Conservation (phyloP, 306 rosid species). For the Echinosophora koreensis region DNA sequence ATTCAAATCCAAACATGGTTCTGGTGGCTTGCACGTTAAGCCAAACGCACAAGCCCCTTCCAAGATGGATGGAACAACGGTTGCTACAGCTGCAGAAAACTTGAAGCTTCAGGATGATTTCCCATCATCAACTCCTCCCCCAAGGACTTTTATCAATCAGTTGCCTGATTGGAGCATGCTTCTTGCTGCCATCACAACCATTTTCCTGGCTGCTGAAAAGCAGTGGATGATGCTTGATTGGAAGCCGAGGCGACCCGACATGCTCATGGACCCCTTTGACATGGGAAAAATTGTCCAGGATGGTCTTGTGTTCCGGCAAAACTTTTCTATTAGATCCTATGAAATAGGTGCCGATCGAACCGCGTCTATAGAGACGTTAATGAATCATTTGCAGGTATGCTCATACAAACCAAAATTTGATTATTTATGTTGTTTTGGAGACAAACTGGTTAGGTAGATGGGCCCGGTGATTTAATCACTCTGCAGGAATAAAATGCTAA, state of each 20-base stretch:
- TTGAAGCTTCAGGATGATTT: slow-evolving; percentile 63
- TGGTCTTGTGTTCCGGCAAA: slow-evolving; percentile 86
- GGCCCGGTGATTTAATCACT: not conserved
- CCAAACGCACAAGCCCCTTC: slow-evolving; percentile 85
- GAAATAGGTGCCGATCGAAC: slow-evolving; percentile 98
- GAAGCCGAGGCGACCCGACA: slow-evolving; percentile 89
- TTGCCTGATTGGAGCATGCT: slow-evolving; percentile 99
- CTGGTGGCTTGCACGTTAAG: slow-evolving; percentile 74
- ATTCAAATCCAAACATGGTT: slow-evolving; percentile 57
- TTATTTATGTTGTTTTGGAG: slow-evolving; percentile 22
- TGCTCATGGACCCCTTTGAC: slow-evolving; percentile 84
- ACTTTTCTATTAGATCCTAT: slow-evolving; percentile 90
- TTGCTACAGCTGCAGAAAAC: slow-evolving; percentile 58
- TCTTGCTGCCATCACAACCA: slow-evolving; percentile 93
- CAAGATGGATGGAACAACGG: slow-evolving; percentile 67
- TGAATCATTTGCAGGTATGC: slow-evolving; percentile 96
- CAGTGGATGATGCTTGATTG: slow-evolving; percentile 99
- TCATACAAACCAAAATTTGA: slow-evolving; percentile 2
- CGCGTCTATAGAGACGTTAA: slow-evolving; percentile 91
- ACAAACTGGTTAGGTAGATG: not conserved
- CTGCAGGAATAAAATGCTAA: not conserved
- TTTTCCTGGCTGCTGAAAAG: slow-evolving; percentile 95
- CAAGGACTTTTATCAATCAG: slow-evolving; percentile 89
- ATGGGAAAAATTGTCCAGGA: slow-evolving; percentile 92
- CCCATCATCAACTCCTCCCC: slow-evolving; percentile 55